phyloP scores from a whole-genome alignment of 108 stramenopile genomes.

The Bacterosira constricta region DNA sequence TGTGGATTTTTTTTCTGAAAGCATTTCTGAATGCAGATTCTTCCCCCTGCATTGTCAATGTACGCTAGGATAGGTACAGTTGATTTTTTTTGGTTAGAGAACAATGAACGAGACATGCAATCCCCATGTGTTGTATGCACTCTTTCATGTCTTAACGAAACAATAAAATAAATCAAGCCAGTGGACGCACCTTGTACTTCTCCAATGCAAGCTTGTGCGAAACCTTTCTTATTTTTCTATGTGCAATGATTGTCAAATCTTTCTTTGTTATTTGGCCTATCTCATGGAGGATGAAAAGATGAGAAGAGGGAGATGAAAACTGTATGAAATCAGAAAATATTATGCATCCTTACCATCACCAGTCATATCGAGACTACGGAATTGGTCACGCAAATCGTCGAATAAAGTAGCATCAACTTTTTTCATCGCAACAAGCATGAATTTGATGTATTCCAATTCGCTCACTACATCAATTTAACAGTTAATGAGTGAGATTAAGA shows the following conservation, averaged over 20 bases:
- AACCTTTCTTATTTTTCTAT: conserved; percentile 46
- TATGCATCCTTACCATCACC: conserved; percentile 52
- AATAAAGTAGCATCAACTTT: conserved; percentile 66
- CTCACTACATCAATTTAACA: conserved; percentile 32
- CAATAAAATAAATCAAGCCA: not conserved
- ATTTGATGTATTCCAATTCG: conserved; percentile 73
- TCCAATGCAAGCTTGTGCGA: conserved; percentile 40
- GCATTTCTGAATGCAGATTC: not conserved
- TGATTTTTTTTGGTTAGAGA: not conserved
- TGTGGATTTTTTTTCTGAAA: not conserved
- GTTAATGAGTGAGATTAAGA: not conserved
- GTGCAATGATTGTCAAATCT: conserved; percentile 56
- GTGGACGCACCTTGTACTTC: conserved; percentile 36
- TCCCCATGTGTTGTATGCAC: not conserved
- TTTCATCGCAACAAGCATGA: conserved; percentile 81
- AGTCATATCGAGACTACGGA: conserved; percentile 54
- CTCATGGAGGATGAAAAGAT: too few species aligned
- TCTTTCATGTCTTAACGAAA: not conserved
- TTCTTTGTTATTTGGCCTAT: conserved; percentile 42
- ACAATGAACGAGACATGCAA: not conserved
- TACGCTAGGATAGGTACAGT: not conserved
- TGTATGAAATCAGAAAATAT: too few species aligned
- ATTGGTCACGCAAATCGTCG: conserved; percentile 66
- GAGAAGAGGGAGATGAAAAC: too few species aligned
- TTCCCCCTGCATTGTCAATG: not conserved